Conservation (phyloP, 192 early-diverging fungal genomes). For the Backusella morwellensis region DNA sequence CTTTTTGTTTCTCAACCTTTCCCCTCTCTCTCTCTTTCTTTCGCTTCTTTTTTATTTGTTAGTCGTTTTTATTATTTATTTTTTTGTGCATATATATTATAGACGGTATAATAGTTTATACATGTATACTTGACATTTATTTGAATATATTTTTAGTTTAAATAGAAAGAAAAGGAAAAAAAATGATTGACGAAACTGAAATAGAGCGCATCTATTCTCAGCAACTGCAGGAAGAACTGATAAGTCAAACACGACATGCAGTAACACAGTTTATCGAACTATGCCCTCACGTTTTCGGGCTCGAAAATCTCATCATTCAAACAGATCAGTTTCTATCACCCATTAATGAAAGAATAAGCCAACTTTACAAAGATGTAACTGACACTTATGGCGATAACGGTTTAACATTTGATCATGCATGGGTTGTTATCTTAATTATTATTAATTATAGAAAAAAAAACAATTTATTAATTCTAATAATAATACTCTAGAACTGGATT, state of each 20-base stretch:
- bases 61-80: background rate
- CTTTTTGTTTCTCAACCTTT: constrained; percentile 9
- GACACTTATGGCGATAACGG: constrained; percentile 18
- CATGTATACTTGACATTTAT: background rate
- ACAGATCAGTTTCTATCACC: background rate
- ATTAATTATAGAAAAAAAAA: background rate
- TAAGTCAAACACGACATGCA: constrained; percentile 13
- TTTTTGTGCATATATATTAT: background rate
- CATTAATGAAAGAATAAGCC: constrained; percentile 9
- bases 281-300: constrained; percentile 25
- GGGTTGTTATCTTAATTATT: constrained; percentile 11
- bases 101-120: background rate
- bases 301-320: constrained; percentile 16
- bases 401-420: constrained; percentile 28
- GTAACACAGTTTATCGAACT: constrained; percentile 17
- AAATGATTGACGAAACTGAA: constrained; percentile 22
- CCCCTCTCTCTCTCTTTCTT: background rate
- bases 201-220: constrained; percentile 19
- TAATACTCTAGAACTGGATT: constrained; percentile 29
- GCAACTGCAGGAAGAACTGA: constrained; percentile 24
- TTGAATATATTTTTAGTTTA: background rate
- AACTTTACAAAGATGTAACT: constrained; percentile 20
- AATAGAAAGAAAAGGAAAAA: background rate
- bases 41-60: background rate
- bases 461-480: background rate